Base-by-base conservation (phyloP, 345 rosid genomes). In the Rhodomyrtus tomentosa region DNA sequence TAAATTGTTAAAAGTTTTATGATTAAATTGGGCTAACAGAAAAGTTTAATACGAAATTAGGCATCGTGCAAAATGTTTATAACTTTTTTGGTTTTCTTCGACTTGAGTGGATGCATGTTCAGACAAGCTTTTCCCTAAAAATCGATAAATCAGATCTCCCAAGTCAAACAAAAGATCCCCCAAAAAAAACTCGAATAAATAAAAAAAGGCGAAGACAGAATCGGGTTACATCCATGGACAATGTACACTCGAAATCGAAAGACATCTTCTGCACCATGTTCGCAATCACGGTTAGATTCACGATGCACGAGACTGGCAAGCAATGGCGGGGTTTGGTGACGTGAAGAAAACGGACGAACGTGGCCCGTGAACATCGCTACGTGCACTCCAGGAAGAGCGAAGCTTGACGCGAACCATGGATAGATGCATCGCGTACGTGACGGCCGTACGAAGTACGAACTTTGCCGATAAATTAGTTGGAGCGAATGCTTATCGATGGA, bases 1-100 rank as follows among this genome's bases (percentile, higher is more conserved):
- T 16, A 59, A 29, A 59, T 29, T 15, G 5, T 15, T 59, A 29
- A 59, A 59, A 29, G 0, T 0, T 59, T 27, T 59, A 2, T 2
- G 5, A 59, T 6, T 59, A 59, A 59, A 27, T 59, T 27, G n/a
- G n/a, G n/a, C n/a, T n/a, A n/a, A n/a, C n/a, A n/a, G n/a, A n/a
- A n/a, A n/a, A n/a, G n/a, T n/a, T 51, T 51, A 51, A 5, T 3
- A 29, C 7, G 15, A 4, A 62, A 62, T 62, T 0, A 5, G 0
- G 0, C 1, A 1, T 20, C 0, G 8, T 29, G 4, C 18, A 16
- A 3, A 3, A 15, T 15, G 22, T 7, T 29, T 29, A 15, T 6
- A 16, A 29, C 2, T 29, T 59, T 29, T 59, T 59, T 18, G 22
- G 3, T 15, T 58, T 29, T 15, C 14, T 14, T 11, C 12, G 50